phyloP scores from a whole-genome alignment of 495 filamentous ascomycete genomes.

The Neurospora sp. region DNA sequence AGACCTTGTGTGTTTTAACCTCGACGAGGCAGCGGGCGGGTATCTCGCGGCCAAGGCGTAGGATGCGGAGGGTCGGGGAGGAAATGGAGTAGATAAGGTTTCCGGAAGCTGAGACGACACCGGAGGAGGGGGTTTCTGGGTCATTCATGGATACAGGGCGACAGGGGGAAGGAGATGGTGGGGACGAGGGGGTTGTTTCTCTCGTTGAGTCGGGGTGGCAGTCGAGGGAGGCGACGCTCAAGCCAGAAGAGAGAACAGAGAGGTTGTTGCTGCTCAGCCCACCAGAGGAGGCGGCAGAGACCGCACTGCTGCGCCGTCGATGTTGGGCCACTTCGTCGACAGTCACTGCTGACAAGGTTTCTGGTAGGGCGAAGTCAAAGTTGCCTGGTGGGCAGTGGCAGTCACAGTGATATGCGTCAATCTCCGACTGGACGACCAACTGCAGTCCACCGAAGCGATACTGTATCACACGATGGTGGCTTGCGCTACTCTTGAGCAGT shows the following conservation, averaged over 20 bases:
- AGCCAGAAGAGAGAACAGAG: background rate
- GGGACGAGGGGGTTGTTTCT: background rate
- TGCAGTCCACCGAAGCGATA: conserved; percentile 14
- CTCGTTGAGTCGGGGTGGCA: background rate
- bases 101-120: background rate
- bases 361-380: background rate
- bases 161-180: background rate
- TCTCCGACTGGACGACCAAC: conserved; percentile 16
- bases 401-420: conserved; percentile 14
- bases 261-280: background rate
- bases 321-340: background rate
- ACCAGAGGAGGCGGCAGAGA: background rate
- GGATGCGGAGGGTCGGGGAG: background rate
- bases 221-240: background rate
- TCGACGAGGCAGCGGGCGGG: conserved; percentile 14
- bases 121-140: background rate
- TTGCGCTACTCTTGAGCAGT: conserved; percentile 8
- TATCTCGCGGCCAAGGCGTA: conserved; percentile 7
- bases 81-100: background rate
- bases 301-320: background rate
- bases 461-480: conserved; percentile 18
- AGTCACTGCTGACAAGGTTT: background rate
- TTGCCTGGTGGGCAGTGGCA: conserved; percentile 3
- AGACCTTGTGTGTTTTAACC: conserved; percentile 12
- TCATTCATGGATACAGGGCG: background rate